Conservation (phyloP, 1,284 basidiomycete species). For the Papiliotrema laurentii region DNA sequence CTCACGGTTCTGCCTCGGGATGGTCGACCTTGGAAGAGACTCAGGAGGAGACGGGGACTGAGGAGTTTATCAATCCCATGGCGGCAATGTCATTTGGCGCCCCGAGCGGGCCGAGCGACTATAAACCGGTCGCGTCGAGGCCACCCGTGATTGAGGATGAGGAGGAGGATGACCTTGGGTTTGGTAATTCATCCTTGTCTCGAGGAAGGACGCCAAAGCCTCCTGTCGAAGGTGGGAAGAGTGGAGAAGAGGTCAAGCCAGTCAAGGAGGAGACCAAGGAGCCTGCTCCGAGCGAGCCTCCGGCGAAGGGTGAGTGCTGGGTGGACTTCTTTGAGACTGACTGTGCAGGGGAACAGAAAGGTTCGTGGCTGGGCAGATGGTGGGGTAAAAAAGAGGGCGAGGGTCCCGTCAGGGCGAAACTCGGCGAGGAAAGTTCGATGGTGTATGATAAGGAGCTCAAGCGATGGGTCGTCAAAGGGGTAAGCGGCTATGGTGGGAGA, state of each 20-base stretch:
- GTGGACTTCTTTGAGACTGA: conserved; percentile 4
- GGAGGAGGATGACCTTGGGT: conserved; percentile 82
- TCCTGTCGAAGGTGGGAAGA: conserved; percentile 6
- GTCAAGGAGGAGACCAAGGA: not conserved
- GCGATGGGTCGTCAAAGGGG: conserved; percentile 94
- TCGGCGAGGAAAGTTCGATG: conserved; percentile 88
- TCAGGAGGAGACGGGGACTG: conserved; percentile 46
- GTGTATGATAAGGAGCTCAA: conserved; percentile 93
- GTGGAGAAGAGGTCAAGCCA: conserved; percentile 13
- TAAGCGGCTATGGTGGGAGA: conserved; percentile 42
- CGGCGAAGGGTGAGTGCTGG: conserved; percentile 1
- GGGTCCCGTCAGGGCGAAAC: conserved; percentile 78
- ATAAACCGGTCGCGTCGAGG: conserved; percentile 17
- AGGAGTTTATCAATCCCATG: conserved; percentile 82
- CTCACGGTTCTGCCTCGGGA: not conserved
- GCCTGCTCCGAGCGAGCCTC: not conserved
- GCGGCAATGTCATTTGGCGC: conserved; percentile 51
- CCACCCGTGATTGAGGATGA: conserved; percentile 52
- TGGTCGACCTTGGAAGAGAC: conserved; percentile 4
- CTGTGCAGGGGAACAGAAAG: conserved; percentile 8
- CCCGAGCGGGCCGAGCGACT: not conserved
- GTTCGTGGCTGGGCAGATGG: conserved; percentile 75
- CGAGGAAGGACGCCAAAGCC: conserved; percentile 23
- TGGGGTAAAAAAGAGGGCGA: conserved; percentile 59
- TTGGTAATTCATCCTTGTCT: conserved; percentile 65